Evolutionary conservation across 352 stramenopile species (phyloP).

Genomic region (Thraustochytrium striatum): DNA sequence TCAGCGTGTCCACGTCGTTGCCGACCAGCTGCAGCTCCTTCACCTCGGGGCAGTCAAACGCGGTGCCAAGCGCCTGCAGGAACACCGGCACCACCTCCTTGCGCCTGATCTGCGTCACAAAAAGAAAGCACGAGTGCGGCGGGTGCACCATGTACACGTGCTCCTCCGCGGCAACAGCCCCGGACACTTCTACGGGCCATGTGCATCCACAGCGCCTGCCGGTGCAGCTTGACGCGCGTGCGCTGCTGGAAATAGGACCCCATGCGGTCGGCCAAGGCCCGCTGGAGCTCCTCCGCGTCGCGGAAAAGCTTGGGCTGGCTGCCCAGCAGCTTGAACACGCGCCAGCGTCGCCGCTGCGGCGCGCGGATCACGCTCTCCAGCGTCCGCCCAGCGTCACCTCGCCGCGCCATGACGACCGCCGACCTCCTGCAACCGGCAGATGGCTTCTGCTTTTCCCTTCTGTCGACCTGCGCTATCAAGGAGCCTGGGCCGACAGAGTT

Average conservation of each 20-base stretch:
- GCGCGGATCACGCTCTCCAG: background rate
- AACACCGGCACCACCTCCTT: constrained; percentile 30
- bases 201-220: constrained; percentile 18
- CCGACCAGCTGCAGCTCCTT: constrained; percentile 17
- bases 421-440: background rate
- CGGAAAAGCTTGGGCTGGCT: background rate
- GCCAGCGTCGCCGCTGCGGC: background rate
- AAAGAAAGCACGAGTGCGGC: constrained; percentile 35
- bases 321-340: constrained; percentile 23
- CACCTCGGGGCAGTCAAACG: constrained; percentile 28
- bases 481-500: background rate
- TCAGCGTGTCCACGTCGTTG: constrained; percentile 35
- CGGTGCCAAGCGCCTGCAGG: constrained; percentile 17
- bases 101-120: constrained; percentile 19
- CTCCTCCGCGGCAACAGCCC: background rate
- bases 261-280: background rate
- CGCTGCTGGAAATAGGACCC: constrained; percentile 6
- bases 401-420: background rate
- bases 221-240: background rate
- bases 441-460: background rate
- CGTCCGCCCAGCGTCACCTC: background rate
- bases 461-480: background rate
- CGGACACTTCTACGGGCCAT: background rate
- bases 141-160: constrained; percentile 24
- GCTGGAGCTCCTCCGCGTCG: background rate